Evolutionary conservation across 805 yeast genomes (phyloP).

Genomic region (Candida nitratophila): DNA sequence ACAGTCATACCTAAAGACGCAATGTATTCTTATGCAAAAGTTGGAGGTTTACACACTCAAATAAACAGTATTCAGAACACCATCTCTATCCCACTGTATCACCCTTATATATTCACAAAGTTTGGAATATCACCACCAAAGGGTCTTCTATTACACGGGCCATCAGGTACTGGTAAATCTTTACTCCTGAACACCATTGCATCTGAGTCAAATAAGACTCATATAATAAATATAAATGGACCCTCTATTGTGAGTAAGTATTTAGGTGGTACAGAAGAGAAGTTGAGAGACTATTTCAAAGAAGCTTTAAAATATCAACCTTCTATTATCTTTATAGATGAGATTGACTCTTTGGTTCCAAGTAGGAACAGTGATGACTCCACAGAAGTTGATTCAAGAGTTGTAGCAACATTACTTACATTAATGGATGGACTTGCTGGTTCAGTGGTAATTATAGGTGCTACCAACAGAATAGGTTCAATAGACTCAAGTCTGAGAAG

Average conservation of each 20-base stretch:
- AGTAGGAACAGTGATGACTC: constrained; percentile 75
- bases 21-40: constrained; percentile 26
- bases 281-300: constrained; percentile 70
- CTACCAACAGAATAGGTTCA: constrained; percentile 89
- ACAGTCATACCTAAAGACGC: constrained; percentile 37
- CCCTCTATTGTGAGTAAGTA: constrained; percentile 91
- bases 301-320: constrained; percentile 90
- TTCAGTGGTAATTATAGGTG: constrained; percentile 73
- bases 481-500: constrained; percentile 85
- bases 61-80: constrained; percentile 55
- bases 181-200: constrained; percentile 82
- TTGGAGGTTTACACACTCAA: constrained; percentile 76
- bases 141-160: constrained; percentile 91
- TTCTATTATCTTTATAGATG: constrained; percentile 82
- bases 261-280: constrained; percentile 88
- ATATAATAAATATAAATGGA: constrained; percentile 79
- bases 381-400: constrained; percentile 85
- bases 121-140: constrained; percentile 92
- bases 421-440: constrained; percentile 74
- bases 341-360: constrained; percentile 89
- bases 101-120: constrained; percentile 67
- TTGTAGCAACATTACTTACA: constrained; percentile 82
- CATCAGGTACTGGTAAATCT: constrained; percentile 96
- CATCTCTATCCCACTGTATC: constrained; percentile 72
- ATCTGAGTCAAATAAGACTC: constrained; percentile 59